Base-by-base conservation (phyloP, 2,329 filamentous ascomycete genomes). In the Thyridium curvatum region DNA sequence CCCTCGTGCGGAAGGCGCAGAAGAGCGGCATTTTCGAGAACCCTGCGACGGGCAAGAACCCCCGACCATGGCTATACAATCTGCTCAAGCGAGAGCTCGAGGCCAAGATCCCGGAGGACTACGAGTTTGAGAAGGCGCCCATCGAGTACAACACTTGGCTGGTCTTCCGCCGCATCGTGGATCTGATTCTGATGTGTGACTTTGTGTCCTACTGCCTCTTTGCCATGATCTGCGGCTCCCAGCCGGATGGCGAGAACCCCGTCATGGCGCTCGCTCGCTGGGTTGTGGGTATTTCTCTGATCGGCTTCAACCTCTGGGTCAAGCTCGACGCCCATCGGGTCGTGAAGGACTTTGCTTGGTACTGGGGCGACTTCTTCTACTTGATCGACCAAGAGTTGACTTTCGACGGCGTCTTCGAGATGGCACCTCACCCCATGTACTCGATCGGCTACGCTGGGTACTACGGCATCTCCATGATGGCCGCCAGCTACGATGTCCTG, bases 61-160 rank as follows among this genome's bases (percentile, higher is more conserved):
- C 87, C 8, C 77, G 86, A 41, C 88, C 91, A 28, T 79, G 77
- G 67, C 69, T 97, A 38, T 94, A 94, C 71, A 74, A 76, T 31
- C 72, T 94, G 46, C 71, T 98, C 52, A 94, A 95, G 63, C 72
- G 74, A 43, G 93, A 98, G 64, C 75, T 96, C 61, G 90, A 97
- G 66, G 84, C 87, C 52, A 97, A 98, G 67, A 94, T 98, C 46
- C 84, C 86, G 4, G 76, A 85, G 54, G 89, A 98, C 67, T 98
- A 97, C 69, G 81, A 82, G 47, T 95, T 98, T 56, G 90, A 94
- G 52, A 77, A 86, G 51, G 91, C 91, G 1, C 93, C 93, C 13
- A 72, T 97, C 60, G 93, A 98, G 74, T 98, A 97, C 76, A 98
- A 98, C 68, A 95, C 93, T 32, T 98, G 93, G 93, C 77, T 98